These are phyloP conservation scores for Pezizomycotina sp. DNA, from an alignment of 2,329 filamentous ascomycete species.

Conservation along the genomic window DNA sequence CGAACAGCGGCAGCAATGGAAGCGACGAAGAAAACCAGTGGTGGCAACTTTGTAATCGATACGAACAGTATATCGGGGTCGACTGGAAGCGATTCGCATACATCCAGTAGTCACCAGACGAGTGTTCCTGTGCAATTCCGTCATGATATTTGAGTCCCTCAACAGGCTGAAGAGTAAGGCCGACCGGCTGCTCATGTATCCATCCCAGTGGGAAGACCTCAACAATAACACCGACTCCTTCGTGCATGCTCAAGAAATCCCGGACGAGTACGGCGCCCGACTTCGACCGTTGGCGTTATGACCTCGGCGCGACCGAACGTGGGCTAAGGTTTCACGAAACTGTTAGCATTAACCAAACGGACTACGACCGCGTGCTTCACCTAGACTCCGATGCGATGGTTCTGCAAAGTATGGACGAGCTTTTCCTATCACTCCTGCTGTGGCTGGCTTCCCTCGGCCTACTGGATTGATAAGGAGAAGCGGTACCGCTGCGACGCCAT, in stretches of 20 bases:
- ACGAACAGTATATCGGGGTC: too few relatives aligned
- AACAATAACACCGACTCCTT: constrained; percentile 28
- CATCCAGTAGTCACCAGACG: constrained; percentile 36
- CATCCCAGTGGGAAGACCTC: constrained; percentile 29
- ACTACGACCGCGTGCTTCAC: constrained; percentile 43
- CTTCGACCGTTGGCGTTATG: too few relatives aligned
- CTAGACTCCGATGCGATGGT: constrained; percentile 52
- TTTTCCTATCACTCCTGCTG: constrained; percentile 48
- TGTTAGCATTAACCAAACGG: constrained; percentile 51
- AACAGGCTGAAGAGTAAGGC: constrained; percentile 32
- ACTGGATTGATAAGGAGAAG: constrained; percentile 51
- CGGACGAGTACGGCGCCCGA: too few relatives aligned
- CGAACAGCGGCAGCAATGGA: too few relatives aligned
- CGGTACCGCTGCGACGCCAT: constrained; percentile 47
- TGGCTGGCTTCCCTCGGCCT: constrained; percentile 54
- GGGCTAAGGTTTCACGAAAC: constrained; percentile 49
- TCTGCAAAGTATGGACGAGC: constrained; percentile 53
- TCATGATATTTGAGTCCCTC: constrained; percentile 37
- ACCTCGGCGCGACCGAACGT: too few relatives aligned
- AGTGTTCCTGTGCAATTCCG: constrained; percentile 36
- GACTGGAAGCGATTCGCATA: constrained; percentile 36
- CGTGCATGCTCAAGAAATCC: too few relatives aligned
- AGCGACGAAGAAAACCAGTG: too few relatives aligned
- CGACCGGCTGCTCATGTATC: constrained; percentile 35
- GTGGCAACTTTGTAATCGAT: too few relatives aligned